A percentile compares a stretch with the other conserved stretches of the same genome.
Conservation (phyloP, 1,139 yeast genomes). For the Debaryomyces robertsiae region DNA sequence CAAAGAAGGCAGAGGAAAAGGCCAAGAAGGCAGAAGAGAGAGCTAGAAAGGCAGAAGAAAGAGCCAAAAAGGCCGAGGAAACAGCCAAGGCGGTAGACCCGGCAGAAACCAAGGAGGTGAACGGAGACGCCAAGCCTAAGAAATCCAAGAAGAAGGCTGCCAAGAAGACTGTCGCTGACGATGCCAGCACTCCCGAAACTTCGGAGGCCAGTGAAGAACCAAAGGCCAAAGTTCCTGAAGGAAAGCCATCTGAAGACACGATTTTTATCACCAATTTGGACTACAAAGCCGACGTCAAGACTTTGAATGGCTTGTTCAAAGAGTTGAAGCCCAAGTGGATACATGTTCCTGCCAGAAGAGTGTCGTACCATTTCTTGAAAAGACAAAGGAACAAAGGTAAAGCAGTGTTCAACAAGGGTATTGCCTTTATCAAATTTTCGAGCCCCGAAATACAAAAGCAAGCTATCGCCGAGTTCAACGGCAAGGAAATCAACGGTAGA, state of each 20-base stretch:
- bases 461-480: constrained; percentile 56
- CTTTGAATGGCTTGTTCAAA: constrained; percentile 46
- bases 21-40: constrained; percentile 27
- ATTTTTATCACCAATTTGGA: constrained; percentile 62
- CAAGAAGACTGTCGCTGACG: constrained; percentile 15
- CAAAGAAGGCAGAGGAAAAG: constrained; percentile 13
- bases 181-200: constrained; percentile 12
- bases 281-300: constrained; percentile 46
- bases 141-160: constrained; percentile 11
- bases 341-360: constrained; percentile 55
- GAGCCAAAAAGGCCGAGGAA: constrained; percentile 19
- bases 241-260: constrained; percentile 56
- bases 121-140: constrained; percentile 14
- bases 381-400: constrained; percentile 42
- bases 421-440: constrained; percentile 60
- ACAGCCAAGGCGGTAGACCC: constrained; percentile 11
- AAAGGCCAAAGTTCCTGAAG: constrained; percentile 45
- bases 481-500: constrained; percentile 55
- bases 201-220: constrained; percentile 13
- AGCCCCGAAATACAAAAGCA: constrained; percentile 48
- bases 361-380: constrained; percentile 42
- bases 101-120: constrained; percentile 13
- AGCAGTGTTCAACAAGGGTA: constrained; percentile 58
- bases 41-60: constrained; percentile 16
- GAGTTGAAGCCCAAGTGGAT: constrained; percentile 56